phyloP scores from a whole-genome alignment of 148 eudicot species.

The Drosera capensis region DNA sequence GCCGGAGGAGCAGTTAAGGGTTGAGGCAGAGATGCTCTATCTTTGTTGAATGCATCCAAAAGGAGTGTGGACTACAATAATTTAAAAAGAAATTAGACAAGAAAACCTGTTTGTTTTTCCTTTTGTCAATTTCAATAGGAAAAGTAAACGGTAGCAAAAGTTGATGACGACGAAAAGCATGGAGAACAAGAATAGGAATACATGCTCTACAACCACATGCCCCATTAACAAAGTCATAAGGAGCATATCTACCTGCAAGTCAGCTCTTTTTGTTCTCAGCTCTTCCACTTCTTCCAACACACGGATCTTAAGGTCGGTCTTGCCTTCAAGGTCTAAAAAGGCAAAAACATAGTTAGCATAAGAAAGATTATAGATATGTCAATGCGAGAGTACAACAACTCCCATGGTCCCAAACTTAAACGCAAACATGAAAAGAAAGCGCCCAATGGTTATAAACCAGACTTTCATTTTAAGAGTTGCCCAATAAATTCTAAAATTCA shows the following conservation, averaged over 20 bases:
- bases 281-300: constrained; percentile 65
- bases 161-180: too few relatives aligned
- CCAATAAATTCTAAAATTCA: too few relatives aligned
- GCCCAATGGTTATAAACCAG: too few relatives aligned
- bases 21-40: constrained; percentile 84
- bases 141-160: too few relatives aligned
- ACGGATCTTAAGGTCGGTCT: constrained; percentile 72
- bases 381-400: too few relatives aligned
- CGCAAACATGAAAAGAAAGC: too few relatives aligned
- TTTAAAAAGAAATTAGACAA: not conserved
- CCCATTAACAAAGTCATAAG: not conserved
- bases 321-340: constrained; percentile 78
- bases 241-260: constrained; percentile 48
- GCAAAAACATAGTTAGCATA: not conserved
- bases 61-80: constrained; percentile 63
- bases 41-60: constrained; percentile 92
- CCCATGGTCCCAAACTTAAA: too few relatives aligned
- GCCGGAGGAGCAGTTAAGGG: constrained; percentile 81
- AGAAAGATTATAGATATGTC: not conserved
- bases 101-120: not conserved
- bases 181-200: not conserved
- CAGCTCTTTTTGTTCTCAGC: constrained; percentile 75
- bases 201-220: not conserved
- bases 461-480: too few relatives aligned
- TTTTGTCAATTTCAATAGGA: not conserved